These are phyloP conservation scores for Epichloe brachyelytri DNA, from an alignment of 2,329 filamentous ascomycete species.

Conservation along the genomic window DNA sequence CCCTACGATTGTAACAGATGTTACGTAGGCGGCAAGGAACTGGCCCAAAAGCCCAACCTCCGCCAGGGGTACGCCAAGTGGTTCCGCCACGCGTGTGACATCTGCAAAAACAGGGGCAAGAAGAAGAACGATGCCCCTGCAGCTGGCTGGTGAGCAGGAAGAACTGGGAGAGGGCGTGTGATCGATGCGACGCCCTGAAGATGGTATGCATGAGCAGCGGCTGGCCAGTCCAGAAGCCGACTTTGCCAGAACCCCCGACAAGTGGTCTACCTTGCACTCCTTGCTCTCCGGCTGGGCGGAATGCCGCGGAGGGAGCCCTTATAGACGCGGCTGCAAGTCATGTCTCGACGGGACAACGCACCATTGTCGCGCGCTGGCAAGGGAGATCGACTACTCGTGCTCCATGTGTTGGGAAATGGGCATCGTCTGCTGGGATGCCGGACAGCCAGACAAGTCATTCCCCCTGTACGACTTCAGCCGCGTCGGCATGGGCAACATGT, in stretches of 20 bases:
- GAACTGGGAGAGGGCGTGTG: slow-evolving; percentile 12
- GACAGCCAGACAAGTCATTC: slow-evolving; percentile 3
- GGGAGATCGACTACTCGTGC: slow-evolving; percentile 10
- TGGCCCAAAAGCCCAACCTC: slow-evolving; percentile 7
- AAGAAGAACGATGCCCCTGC: slow-evolving; percentile 7
- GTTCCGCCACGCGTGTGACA: slow-evolving; percentile 14
- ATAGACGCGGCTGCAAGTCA: slow-evolving; percentile 8
- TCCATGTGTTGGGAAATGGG: slow-evolving; percentile 18
- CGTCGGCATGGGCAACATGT: slow-evolving; percentile 18
- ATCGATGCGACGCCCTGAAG: slow-evolving; percentile 8
- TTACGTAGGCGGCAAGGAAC: not conserved
- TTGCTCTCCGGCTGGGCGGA: slow-evolving; percentile 9
- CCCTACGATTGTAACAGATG: not conserved
- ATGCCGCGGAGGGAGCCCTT: slow-evolving; percentile 6
- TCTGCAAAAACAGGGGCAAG: slow-evolving; percentile 8
- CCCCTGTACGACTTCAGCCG: slow-evolving; percentile 17
- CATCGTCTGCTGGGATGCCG: slow-evolving; percentile 13
- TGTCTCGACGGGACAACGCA: slow-evolving; percentile 5
- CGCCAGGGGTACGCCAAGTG: slow-evolving; percentile 9
- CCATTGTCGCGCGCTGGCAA: slow-evolving; percentile 11
- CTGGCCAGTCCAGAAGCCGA: slow-evolving; percentile 6
- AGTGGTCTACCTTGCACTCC: slow-evolving; percentile 7
- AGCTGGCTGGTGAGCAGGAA: slow-evolving; percentile 12
- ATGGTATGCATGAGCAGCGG: slow-evolving; percentile 11
- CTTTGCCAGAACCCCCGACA: slow-evolving; percentile 1